Evolutionary conservation across 495 filamentous ascomycete genomes (phyloP).

Genomic region (Aspergillus sclerotioniger): DNA sequence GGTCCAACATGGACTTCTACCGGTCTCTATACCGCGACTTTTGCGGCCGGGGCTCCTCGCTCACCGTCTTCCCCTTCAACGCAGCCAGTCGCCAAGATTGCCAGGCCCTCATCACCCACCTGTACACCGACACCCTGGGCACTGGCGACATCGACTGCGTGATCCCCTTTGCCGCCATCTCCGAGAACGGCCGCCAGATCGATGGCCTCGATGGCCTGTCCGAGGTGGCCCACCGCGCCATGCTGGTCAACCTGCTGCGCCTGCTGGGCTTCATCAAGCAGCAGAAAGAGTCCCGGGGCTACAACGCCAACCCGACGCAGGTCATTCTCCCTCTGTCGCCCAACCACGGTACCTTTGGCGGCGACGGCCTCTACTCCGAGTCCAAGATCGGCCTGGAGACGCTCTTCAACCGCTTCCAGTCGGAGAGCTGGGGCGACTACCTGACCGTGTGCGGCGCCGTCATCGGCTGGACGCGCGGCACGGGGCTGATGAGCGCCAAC

Average conservation of each 20-base stretch:
- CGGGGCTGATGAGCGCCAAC: conserved; percentile 93
- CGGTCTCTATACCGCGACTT: conserved; percentile 16
- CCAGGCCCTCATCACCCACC: conserved; percentile 76
- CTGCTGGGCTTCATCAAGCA: conserved; percentile 84
- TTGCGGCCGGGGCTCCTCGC: conserved; percentile 19
- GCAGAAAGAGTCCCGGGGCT: conserved; percentile 78
- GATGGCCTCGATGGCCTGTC: conserved; percentile 93
- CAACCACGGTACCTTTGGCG: conserved; percentile 96
- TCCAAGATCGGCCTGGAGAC: conserved; percentile 95
- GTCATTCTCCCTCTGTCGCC: conserved; percentile 92
- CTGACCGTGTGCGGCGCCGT: conserved; percentile 96
- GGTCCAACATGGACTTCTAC: conserved; percentile 8
- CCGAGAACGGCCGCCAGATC: conserved; percentile 94
- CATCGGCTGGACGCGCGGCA: conserved; percentile 98
- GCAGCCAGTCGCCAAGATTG: conserved; percentile 29
- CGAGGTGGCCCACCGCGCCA: conserved; percentile 93
- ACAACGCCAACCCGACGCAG: conserved; percentile 89
- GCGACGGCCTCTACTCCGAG: conserved; percentile 94
- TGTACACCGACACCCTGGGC: conserved; percentile 90
- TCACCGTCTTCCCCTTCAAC: conserved; percentile 29
- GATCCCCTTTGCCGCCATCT: conserved; percentile 92
- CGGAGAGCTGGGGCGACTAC: conserved; percentile 93
- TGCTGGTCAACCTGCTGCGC: conserved; percentile 92
- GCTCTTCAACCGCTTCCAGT: conserved; percentile 94
- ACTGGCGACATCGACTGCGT: conserved; percentile 96